Base-by-base conservation (phyloP, 2,329 filamentous ascomycete genomes). In the Ceratocystis diversiconidia region DNA sequence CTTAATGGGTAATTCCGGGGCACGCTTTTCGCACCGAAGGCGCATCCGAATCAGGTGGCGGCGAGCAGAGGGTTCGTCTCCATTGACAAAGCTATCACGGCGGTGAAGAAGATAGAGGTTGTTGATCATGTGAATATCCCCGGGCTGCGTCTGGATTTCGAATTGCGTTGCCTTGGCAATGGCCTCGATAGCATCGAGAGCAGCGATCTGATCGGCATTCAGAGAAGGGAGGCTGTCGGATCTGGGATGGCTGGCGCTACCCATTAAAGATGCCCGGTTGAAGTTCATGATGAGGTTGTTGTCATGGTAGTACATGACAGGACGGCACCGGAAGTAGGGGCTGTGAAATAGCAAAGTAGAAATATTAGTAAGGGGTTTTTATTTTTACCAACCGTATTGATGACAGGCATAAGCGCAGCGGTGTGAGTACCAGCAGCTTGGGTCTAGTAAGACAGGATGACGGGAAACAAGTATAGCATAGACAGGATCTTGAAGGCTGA, bases 51-150 rank as follows among this genome's bases (percentile, higher is more conserved):
- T 80, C 30, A 85, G 73, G 68, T 85, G 82, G 43, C 83, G 78
- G 71, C 78, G 79, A 68, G 80, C 76, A 22, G 70, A 70, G 5
- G 75, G 68, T 3, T 70, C 72, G n/a, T 74, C 72, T n/a, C 80
- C 81, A 67, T 84, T 76, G 66, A 78, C 74, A 68, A 85, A 86
- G 25, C 78, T 79, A 68, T 84, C 82, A 8, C 84, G 80, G 32
- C 82, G 78, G 71, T 86, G 84, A 44, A 86, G 74, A 19, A 86
- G 71, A 7, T 80, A 77, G 61, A 85, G 75, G 73, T 86, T 86
- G 76, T 86, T 86, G 75, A 86, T 80, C 73, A 85, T 85, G 70
- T 85, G 82, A 69, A 86, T 80, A 70, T 86, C 83, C 32, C 83
- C 83, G 0, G 81, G 75, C 68, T 78, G 76, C 0, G 82, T 84